A percentile compares a stretch with the other conserved stretches of the same genome.
Evolutionary conservation across 768 basidiomycete genomes (phyloP).

Genomic region (Phylloporus rhodoxanthus): DNA sequence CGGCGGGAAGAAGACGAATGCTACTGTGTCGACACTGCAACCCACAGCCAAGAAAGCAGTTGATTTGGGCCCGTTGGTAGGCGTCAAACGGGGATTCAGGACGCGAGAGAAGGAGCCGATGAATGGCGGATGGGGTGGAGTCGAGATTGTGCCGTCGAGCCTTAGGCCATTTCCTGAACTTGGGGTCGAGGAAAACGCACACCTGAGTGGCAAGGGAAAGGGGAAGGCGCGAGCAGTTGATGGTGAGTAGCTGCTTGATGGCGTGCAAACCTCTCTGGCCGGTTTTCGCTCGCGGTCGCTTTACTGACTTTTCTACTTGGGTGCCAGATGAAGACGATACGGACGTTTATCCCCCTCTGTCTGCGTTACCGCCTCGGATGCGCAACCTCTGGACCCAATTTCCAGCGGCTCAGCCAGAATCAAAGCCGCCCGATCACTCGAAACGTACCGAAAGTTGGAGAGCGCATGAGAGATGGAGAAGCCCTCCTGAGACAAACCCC

Average conservation of each 20-base stretch:
- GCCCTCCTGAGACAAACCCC: constrained; percentile 10
- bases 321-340: constrained; percentile 7
- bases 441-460: constrained; percentile 8
- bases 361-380: constrained; percentile 56
- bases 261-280: not conserved
- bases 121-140: constrained; percentile 58
- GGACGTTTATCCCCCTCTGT: constrained; percentile 12
- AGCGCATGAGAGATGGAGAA: constrained; percentile 20
- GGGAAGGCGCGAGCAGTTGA: constrained; percentile 13
- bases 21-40: not conserved
- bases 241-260: constrained; percentile 17
- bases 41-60: constrained; percentile 12
- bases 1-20: not conserved
- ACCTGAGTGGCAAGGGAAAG: constrained; percentile 14
- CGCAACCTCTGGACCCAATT: constrained; percentile 41
- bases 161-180: constrained; percentile 14
- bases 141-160: constrained; percentile 46
- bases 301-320: not conserved
- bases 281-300: not conserved
- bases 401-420: not conserved
- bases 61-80: constrained; percentile 63
- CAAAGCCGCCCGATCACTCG: not conserved
- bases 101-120: constrained; percentile 52
- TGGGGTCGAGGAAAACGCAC: constrained; percentile 5
- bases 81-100: constrained; percentile 52